Percentiles rank a stretch among this genome's conserved stretches.
Evolutionary conservation across 1,139 yeast species (phyloP).

Genomic region (Taiozyma sp.): DNA sequence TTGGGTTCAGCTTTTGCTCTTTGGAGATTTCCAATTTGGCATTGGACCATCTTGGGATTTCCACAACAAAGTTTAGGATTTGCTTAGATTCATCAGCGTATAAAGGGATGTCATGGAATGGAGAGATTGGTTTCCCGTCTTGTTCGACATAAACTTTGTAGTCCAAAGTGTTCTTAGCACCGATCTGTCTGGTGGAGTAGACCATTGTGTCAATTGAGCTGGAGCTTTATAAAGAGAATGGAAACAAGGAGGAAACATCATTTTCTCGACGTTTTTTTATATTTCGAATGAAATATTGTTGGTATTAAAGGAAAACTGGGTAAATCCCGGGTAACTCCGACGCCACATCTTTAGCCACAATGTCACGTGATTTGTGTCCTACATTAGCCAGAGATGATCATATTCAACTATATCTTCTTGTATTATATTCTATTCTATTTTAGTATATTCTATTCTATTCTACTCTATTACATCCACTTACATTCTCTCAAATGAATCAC

Average conservation of each 20-base stretch:
- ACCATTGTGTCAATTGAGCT: slow-evolving; percentile 38
- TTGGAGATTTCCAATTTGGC: slow-evolving; percentile 84
- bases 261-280: background rate
- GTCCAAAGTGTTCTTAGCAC: slow-evolving; percentile 89
- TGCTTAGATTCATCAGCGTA: slow-evolving; percentile 59
- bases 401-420: no score
- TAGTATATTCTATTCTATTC: no score
- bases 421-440: no score
- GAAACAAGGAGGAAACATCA: background rate
- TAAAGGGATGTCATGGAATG: slow-evolving; percentile 75
- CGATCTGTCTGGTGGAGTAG: slow-evolving; percentile 79
- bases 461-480: no score
- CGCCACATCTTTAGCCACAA: background rate
- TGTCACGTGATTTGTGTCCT: background rate
- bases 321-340: background rate
- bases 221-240: no score
- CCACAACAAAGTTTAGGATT: slow-evolving; percentile 82
- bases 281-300: background rate
- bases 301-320: background rate
- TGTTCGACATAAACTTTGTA: slow-evolving; percentile 76
- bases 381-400: no score
- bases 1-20: slow-evolving; percentile 67
- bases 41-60: slow-evolving; percentile 88
- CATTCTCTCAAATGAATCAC: no score
- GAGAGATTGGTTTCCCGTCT: slow-evolving; percentile 65